Conservation (phyloP, 164 flowering plant species). For the Litsea cubeba region DNA sequence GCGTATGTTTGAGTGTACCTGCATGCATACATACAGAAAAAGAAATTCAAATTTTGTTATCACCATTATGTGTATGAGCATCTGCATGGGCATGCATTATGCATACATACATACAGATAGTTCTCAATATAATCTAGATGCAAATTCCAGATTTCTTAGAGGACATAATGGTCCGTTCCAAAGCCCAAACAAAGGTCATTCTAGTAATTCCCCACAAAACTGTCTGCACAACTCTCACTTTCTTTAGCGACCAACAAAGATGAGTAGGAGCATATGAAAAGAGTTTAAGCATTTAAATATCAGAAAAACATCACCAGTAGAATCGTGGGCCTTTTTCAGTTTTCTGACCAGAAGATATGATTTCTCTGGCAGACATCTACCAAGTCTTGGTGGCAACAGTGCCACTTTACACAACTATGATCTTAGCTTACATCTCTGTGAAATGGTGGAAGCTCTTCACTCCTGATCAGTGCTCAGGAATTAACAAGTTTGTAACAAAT, state of each 20-base stretch:
- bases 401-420: constrained; percentile 66
- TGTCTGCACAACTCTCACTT: constrained; percentile 10
- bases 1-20: no score
- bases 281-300: constrained; percentile 8
- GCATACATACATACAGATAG: neutral
- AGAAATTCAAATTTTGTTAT: neutral
- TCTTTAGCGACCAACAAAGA: constrained; percentile 26
- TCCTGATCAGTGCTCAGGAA: constrained; percentile 79
- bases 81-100: neutral
- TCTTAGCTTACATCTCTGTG: constrained; percentile 60
- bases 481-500: constrained; percentile 79
- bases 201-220: constrained; percentile 13
- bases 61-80: no score
- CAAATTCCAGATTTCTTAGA: neutral
- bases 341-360: constrained; percentile 31
- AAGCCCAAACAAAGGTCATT: constrained; percentile 15
- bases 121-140: neutral
- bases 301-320: constrained; percentile 1
- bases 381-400: constrained; percentile 58
- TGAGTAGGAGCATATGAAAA: constrained; percentile 11
- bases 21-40: neutral
- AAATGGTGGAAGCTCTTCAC: constrained; percentile 72
- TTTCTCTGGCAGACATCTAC: constrained; percentile 44
- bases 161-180: neutral
- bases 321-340: neutral